Base-by-base conservation (phyloP, 108 stramenopile genomes). In the Nitzschia inconspicua region DNA sequence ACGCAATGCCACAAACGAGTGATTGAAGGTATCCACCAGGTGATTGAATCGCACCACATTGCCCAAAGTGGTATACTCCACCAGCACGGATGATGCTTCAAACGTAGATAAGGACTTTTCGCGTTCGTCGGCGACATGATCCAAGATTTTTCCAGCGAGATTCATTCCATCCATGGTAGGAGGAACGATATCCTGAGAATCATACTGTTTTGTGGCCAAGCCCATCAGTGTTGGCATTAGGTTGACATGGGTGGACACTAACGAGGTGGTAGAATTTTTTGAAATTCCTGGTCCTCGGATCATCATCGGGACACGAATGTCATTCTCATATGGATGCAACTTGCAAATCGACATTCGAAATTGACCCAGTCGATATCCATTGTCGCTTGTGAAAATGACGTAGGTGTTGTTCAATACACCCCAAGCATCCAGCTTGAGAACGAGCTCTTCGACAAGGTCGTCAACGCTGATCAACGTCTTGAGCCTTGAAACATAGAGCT, bases 291-390 rank as follows among this genome's bases (percentile, higher is more conserved):
- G 80, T 26, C 76, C 80, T 16, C 75, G 44, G 2, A 77, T 73
- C 65, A 65, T 62, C 63, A 77, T 49, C 10, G 76, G 80, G 16
- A 77, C 69, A 6, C 76, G 68, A 22, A 75, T 50, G 43, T 75
- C 76, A 19, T 67, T 55, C 47, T 82, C 80, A 42, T 77, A 71
- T 0, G 71, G 61, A 36, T 70, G 69, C 11, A 70, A 59, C 46
- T 83, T 78, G 44, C 66, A 63, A 14, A 63, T 44, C 7, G 66
- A 68, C 48, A 77, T 60, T 25, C 52, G 57, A 60, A 63, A 65
- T 60, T 80, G 63, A 40, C 80, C 80, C 41, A 77, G 57, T 31
- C 62, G 65, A 66, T 53, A 82, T 14, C 80, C 80, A 68, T 82
- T 77, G 63, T 82, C 80, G 22, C 47, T 62, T 0, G 80, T 82